Evolutionary conservation across 768 basidiomycete species (phyloP), one percentile per base, ranked within the genome.

Genomic region (Phaeotremella fagi): DNA sequence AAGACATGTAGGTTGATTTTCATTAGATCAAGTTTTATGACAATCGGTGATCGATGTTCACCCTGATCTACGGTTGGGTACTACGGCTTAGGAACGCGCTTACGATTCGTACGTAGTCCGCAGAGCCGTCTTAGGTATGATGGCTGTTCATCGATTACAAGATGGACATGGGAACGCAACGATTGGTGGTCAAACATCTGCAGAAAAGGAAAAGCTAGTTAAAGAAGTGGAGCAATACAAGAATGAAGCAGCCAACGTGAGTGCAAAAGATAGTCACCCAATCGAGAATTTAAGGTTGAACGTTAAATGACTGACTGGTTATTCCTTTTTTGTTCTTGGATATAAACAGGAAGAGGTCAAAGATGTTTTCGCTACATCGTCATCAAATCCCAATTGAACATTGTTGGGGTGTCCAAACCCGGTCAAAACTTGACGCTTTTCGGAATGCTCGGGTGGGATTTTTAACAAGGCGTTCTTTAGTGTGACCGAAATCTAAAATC

Each of bases 111-210:
- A 7, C 12, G 22, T 70, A 90, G 89, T 90, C 88, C 85, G 85
- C 61, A 88, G 87, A 71, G 90, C 88, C 2, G 87, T 88, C 2
- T 80, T 85, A 67, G 83, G 87, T 45, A 88, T 94, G 79, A 85
- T 85, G 70, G 90, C 90, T 12, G 81, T 90, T 73, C 84, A 83
- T 63, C 80, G 89, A 54, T 85, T 94, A 85, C 62, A 70, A 54
- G 72, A 74, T 49, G 48, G 47, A 3, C 42, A 46, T 15, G 52
- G 60, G 23, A 29, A 50, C 12, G 52, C 57, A 2, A 41, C 55
- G 14, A 60, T 55, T 14, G 62, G 53, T 6, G 77, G 41, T 73
- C 45, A 80, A 38, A 71, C 77, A 24, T 65, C 76, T 2, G 78
- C 77, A 36, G 79, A 80, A 2, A 78, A 78, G 48, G 76, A 80